Evolutionary conservation across 495 filamentous ascomycete species (phyloP).

Genomic region (Tuber calosporum): DNA sequence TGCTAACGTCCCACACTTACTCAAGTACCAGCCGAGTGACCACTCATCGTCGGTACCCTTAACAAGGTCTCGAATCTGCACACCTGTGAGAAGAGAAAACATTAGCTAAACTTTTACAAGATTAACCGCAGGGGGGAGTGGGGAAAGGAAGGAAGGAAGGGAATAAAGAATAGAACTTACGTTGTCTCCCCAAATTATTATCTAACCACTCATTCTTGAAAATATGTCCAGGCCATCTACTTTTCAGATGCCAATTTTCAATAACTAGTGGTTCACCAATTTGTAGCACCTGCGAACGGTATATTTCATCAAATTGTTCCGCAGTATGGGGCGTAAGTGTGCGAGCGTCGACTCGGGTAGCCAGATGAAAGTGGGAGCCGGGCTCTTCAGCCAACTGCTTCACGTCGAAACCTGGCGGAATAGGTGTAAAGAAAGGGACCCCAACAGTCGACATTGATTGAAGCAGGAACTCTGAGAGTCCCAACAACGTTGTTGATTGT

Average conservation of each 20-base stretch:
- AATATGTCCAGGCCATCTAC: slow-evolving; percentile 58
- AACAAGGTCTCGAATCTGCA: neutral
- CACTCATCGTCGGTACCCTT: slow-evolving; percentile 5
- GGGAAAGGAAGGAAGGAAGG: neutral
- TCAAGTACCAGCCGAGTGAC: slow-evolving; percentile 58
- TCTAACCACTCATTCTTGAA: slow-evolving; percentile 77
- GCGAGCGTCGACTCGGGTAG: slow-evolving; percentile 48
- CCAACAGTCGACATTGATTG: slow-evolving; percentile 7
- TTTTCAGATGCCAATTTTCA: slow-evolving; percentile 65
- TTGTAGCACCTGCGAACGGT: slow-evolving; percentile 70
- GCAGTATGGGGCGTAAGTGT: slow-evolving; percentile 65
- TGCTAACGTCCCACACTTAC: slow-evolving; percentile 68
- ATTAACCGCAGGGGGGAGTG: neutral
- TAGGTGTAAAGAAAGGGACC: slow-evolving; percentile 61
- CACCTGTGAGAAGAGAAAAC: neutral
- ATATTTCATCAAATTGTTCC: slow-evolving; percentile 70
- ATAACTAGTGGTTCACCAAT: slow-evolving; percentile 80
- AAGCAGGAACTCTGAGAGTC: neutral
- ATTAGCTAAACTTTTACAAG: neutral
- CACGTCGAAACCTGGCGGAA: slow-evolving; percentile 75
- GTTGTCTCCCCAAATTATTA: slow-evolving; percentile 62
- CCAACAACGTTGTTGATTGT: neutral
- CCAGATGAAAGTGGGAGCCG: slow-evolving; percentile 70
- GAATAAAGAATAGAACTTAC: slow-evolving; percentile 48
- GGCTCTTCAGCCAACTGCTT: slow-evolving; percentile 62